These are phyloP conservation scores for Nitzschia sp. DNA, from an alignment of 108 stramenopile species.

Conservation along the genomic window DNA sequence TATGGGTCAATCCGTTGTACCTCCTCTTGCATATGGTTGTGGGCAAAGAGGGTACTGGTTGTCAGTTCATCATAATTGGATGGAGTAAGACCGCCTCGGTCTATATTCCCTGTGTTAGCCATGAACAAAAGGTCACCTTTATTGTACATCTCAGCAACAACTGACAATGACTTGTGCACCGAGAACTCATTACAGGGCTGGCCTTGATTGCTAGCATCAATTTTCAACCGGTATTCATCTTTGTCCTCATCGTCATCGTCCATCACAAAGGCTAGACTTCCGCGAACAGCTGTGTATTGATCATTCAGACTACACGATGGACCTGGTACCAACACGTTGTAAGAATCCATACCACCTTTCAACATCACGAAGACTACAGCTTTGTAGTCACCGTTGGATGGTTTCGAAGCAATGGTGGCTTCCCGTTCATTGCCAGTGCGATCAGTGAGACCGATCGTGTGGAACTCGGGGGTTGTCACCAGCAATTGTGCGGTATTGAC, in stretches of 20 bases:
- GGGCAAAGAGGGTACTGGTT: conserved; percentile 36
- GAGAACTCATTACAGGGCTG: conserved; percentile 63
- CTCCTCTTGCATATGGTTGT: conserved; percentile 44
- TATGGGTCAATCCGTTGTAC: conserved; percentile 29
- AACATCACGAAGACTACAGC: conserved; percentile 54
- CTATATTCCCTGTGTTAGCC: conserved; percentile 66
- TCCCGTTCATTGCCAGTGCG: conserved; percentile 18
- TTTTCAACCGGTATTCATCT: too few relatives aligned
- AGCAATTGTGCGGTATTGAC: too few relatives aligned
- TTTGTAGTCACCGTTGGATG: conserved; percentile 58
- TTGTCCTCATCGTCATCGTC: too few relatives aligned
- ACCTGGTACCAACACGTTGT: conserved; percentile 53
- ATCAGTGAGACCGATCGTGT: conserved; percentile 33
- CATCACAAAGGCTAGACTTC: conserved; percentile 9
- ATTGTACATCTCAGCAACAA: conserved; percentile 52
- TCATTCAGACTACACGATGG: conserved; percentile 1
- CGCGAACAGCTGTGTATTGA: conserved; percentile 25
- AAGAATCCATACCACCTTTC: conserved; percentile 54
- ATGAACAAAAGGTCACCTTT: conserved; percentile 59
- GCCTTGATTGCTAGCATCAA: conserved; percentile 30
- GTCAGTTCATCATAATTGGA: conserved; percentile 45
- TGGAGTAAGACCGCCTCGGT: conserved; percentile 35
- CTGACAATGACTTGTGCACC: conserved; percentile 39
- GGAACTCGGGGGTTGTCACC: conserved; percentile 63
- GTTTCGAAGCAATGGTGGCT: too few relatives aligned